A percentile compares a stretch with the other conserved stretches of the same genome.
Conservation (phyloP, 2,329 filamentous ascomycete species). For the Fusarium begoniae region DNA sequence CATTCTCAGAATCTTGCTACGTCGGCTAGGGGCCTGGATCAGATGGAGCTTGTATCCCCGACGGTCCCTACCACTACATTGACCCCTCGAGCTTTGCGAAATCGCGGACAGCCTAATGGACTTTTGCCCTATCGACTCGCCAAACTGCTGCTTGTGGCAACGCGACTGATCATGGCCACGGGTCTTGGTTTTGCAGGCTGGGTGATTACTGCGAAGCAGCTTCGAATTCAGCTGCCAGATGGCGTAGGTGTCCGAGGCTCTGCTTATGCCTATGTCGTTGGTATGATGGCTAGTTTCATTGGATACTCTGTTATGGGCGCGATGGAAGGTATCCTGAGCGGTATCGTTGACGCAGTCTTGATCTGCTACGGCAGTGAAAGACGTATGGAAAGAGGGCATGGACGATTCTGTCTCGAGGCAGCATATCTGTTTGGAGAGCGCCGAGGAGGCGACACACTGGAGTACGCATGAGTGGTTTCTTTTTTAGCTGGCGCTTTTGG, state of each 20-base stretch:
- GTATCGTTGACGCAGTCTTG: constrained; percentile 86
- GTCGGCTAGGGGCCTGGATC: constrained; percentile 80
- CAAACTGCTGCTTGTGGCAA: constrained; percentile 90
- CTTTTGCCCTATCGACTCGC: constrained; percentile 90
- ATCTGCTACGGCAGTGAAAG: constrained; percentile 96
- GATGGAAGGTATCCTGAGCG: constrained; percentile 87
- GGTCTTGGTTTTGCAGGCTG: constrained; percentile 94
- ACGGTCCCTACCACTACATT: constrained; percentile 78
- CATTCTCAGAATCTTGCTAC: constrained; percentile 84
- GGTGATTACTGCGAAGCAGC: constrained; percentile 87
- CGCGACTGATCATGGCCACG: constrained; percentile 89
- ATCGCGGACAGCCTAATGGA: constrained; percentile 56
- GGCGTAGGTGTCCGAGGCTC: constrained; percentile 74
- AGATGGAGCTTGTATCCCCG: constrained; percentile 82
- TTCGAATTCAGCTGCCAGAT: constrained; percentile 68
- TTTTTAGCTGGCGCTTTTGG: constrained; percentile 30
- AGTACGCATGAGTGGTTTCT: constrained; percentile 38
- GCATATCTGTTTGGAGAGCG: constrained; percentile 84
- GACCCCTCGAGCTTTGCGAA: constrained; percentile 62
- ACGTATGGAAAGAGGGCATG: constrained; percentile 71
- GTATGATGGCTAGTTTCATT: constrained; percentile 90
- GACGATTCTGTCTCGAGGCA: constrained; percentile 90
- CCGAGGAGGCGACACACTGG: constrained; percentile 44
- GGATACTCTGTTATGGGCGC: constrained; percentile 93
- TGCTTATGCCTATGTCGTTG: constrained; percentile 93